phyloP scores from a whole-genome alignment of 148 eudicot genomes.

The Cornus florida region DNA sequence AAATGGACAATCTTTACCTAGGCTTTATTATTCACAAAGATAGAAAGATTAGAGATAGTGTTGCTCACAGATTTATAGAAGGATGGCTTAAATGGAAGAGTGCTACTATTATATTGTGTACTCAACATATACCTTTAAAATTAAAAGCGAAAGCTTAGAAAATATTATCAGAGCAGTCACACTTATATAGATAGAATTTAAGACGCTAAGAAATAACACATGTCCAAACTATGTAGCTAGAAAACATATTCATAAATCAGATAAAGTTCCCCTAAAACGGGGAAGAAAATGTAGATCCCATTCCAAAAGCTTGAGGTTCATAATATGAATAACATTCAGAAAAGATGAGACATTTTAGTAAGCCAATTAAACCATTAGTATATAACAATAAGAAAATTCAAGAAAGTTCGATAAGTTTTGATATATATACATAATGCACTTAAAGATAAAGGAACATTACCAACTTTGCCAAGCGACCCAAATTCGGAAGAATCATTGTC shows the following conservation, averaged over 20 bases:
- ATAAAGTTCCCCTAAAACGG: neutral
- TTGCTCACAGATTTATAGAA: no score
- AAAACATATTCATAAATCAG: neutral
- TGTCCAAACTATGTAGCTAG: neutral
- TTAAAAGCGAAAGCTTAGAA: no score
- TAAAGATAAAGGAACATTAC: constrained; percentile 39
- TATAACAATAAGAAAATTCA: neutral
- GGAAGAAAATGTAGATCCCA: neutral
- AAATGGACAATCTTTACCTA: no score
- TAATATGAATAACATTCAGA: neutral
- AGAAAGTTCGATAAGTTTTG: constrained; percentile 12
- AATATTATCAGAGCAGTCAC: no score
- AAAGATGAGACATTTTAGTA: neutral
- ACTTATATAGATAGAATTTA: no score
- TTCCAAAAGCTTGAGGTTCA: neutral
- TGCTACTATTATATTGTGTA: no score
- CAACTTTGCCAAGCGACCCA: constrained; percentile 94
- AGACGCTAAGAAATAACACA: neutral
- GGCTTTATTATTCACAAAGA: no score
- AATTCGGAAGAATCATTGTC: constrained; percentile 93
- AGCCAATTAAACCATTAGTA: no score
- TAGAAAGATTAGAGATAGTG: no score
- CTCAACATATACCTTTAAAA: no score
- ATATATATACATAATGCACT: neutral
- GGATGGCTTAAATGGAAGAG: no score